Base-by-base conservation (phyloP, 805 yeast species). In the Spathaspora passalidarum region DNA sequence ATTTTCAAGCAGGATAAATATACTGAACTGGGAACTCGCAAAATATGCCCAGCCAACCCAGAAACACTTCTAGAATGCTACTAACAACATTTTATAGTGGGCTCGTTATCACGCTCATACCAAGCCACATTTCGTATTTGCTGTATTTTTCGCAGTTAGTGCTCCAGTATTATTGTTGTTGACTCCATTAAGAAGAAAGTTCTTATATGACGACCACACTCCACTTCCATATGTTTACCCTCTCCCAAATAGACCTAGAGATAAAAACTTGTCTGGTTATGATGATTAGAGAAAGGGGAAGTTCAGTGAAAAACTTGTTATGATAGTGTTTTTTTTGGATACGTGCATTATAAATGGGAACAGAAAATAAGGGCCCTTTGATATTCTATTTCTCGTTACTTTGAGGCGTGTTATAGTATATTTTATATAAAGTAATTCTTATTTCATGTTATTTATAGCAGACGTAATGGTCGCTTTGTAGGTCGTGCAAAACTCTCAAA, bases 81-180 rank as follows among this genome's bases (percentile, higher is more conserved):
- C 43, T 46, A 46, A 42, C 46, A 35, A 26, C 25, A 19, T 25
- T 17, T 10, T 47, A n/a, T 51, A 81, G 86, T 82, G 87, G 87
- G 64, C 76, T 53, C 84, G 91, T 62, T 86, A 80, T 68, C 83
- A 82, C 55, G 86, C 91, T 19, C 85, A 86, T 68, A 79, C 79
- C 54, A 80, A 81, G 61, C 95, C 95, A 36, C 88, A 86, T 66
- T 71, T 85, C 52, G 82, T 86, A 61, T 81, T 75, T 59, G 73
- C 89, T 22, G 76, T 80, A 17, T 72, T 73, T 32, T 72, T 86
- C 57, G 95, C 90, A 6, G 60, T 80, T 36, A 61, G 83, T 42
- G 89, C 87, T 4, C 92, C 94, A 10, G 64, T 81, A 4, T 76
- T 85, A 46, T 72, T 86, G 32, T 70, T 75, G 23, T 75, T 77